Base-by-base conservation (phyloP, 1,284 basidiomycete species). In the Tilletia horrida region DNA sequence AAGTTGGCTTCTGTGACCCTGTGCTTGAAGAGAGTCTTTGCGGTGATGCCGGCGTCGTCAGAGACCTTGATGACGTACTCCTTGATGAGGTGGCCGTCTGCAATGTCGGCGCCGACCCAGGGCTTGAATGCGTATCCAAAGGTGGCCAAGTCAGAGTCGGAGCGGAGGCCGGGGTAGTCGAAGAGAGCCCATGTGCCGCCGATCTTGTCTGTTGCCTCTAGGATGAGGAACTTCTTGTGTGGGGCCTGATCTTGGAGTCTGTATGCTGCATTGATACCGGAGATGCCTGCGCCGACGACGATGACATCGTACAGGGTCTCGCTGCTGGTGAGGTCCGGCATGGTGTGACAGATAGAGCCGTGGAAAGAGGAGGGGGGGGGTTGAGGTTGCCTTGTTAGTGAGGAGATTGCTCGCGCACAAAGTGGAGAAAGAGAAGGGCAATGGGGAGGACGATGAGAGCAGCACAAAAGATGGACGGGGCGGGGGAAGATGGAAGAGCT, bases 181-280 rank as follows among this genome's bases (percentile, higher is more conserved):
- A 76, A 76, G 14, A 75, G 68, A 62, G 71, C 69, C 78, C 78
- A 80, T 6, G 78, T 80, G 31, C 78, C 78, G 42, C 76, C 76
- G 57, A 78, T 62, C 21, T 71, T 62, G 35, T 67, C 62, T 16
- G 76, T 64, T 27, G 64, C 66, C 64, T 78, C 76, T 52, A 78
- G 40, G 47, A 78, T 74, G 55, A 67, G 13, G 57, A 72, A 78
- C 7, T 21, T 42, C 44, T 44, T 45, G 65, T 74, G 73, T 0
- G 55, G 55, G 44, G 73, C 77, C 63, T 73, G 68, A 25, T 71
- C 74, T 27, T 75, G 71, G 62, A 76, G 68, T 55, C 79, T 73
- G 68, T 81, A 81, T 23, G 74, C 75, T 57, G 77, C 76, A 66
- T 80, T 80, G 71, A 80, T 77, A 64, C 79, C 79, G 21, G 77